Evolutionary conservation across 139 green algal species (phyloP).

Genomic region (Coccomyxa sp.): DNA sequence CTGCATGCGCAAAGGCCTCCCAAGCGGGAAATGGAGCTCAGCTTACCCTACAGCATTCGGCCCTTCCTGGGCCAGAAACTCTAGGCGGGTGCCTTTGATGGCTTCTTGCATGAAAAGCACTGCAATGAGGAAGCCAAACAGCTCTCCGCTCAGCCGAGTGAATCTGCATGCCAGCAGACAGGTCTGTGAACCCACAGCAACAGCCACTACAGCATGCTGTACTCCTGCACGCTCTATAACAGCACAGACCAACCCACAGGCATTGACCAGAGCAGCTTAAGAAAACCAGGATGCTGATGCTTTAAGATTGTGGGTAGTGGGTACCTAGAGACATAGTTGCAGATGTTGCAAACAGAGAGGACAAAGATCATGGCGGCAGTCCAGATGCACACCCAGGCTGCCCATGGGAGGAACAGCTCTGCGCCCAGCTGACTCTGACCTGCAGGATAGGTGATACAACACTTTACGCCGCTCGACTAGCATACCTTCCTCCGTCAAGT

Average conservation of each 20-base stretch:
- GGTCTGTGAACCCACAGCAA: too few species aligned
- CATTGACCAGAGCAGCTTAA: background rate
- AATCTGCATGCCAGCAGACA: conserved; percentile 52
- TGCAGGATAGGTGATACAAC: background rate
- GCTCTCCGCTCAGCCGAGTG: conserved; percentile 79
- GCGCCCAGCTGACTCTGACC: conserved; percentile 6
- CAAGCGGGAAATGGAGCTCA: too few species aligned
- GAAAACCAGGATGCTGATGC: too few species aligned
- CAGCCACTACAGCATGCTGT: too few species aligned
- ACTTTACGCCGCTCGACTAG: too few species aligned
- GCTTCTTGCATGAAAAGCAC: conserved; percentile 86
- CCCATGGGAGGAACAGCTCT: conserved; percentile 64
- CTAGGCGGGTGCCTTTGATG: conserved; percentile 50
- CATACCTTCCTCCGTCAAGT: background rate
- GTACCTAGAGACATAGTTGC: conserved; percentile 10
- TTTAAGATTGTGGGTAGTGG: too few species aligned
- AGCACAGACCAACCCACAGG: too few species aligned
- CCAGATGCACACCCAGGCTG: conserved; percentile 72
- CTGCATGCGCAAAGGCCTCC: too few species aligned
- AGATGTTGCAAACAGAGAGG: conserved; percentile 48
- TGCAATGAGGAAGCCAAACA: conserved; percentile 88
- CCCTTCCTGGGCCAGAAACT: conserved; percentile 27
- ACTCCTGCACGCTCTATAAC: too few species aligned
- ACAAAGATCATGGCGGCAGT: conserved; percentile 55
- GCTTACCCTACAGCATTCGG: background rate